A percentile compares a stretch with the other conserved stretches of the same genome.
These are phyloP conservation scores for Erysimum cheiri DNA, from an alignment of 441 rosid species.

Conservation along the genomic window DNA sequence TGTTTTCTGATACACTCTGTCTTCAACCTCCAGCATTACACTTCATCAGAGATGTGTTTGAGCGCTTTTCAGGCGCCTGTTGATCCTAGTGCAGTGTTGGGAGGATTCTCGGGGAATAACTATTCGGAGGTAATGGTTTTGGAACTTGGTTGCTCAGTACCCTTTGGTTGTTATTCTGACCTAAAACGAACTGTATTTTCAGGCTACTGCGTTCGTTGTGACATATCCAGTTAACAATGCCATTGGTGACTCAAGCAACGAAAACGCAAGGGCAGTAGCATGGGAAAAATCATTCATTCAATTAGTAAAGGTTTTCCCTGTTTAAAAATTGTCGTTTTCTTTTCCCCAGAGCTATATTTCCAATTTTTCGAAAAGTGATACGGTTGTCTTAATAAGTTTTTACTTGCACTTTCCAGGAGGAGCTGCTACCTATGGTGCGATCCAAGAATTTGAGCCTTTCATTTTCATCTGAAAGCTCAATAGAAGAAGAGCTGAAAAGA, in stretches of 20 bases:
- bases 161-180: constrained; percentile 37
- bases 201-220: constrained; percentile 80
- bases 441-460: constrained; percentile 72
- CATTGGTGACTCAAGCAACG: constrained; percentile 56
- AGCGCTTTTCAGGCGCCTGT: constrained; percentile 81
- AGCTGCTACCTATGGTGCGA: constrained; percentile 60
- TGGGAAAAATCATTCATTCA: constrained; percentile 80
- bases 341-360: constrained; percentile 23
- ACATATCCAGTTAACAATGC: constrained; percentile 80
- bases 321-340: constrained; percentile 14
- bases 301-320: constrained; percentile 61
- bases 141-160: constrained; percentile 36
- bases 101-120: constrained; percentile 72
- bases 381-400: constrained; percentile 19
- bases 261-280: constrained; percentile 70
- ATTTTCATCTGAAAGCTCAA: constrained; percentile 82
- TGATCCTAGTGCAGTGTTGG: constrained; percentile 79
- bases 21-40: constrained; percentile 64
- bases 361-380: neutral
- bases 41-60: constrained; percentile 67
- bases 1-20: constrained; percentile 55
- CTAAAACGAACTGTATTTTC: constrained; percentile 46
- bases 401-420: constrained; percentile 56
- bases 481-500: constrained; percentile 82
- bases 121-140: constrained; percentile 65